These are phyloP conservation scores for Ophiosphaerella narmari DNA, from an alignment of 2,329 filamentous ascomycete species.

Conservation along the genomic window DNA sequence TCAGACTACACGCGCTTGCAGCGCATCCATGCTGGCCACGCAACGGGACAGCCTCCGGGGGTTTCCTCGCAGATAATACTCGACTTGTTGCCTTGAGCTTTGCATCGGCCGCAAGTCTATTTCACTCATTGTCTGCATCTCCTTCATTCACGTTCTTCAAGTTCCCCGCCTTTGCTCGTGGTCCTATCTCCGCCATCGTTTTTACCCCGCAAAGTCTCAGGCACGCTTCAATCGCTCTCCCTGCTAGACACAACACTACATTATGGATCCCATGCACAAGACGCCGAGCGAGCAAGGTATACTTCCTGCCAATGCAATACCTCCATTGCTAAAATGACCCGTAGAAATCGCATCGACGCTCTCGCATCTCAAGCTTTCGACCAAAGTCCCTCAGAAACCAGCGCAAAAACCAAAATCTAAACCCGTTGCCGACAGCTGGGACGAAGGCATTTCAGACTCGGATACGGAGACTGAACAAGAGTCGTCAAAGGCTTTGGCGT, in stretches of 20 bases:
- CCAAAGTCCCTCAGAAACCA: constrained; percentile 37
- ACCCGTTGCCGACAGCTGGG: constrained; percentile 72
- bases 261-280: constrained; percentile 19
- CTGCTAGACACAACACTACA: background rate
- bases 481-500: constrained; percentile 23
- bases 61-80: background rate
- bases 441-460: constrained; percentile 65
- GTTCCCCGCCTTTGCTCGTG: constrained; percentile 2
- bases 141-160: background rate
- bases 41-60: background rate
- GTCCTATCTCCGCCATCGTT: background rate
- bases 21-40: background rate
- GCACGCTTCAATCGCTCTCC: background rate
- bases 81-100: too few species aligned
- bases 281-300: constrained; percentile 25
- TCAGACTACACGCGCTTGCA: constrained; percentile 1
- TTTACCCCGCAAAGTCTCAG: constrained; percentile 11
- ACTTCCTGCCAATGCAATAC: background rate
- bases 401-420: constrained; percentile 41
- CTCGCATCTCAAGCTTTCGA: constrained; percentile 42
- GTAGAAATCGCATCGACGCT: constrained; percentile 46
- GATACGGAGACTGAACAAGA: constrained; percentile 39
- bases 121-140: background rate
- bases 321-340: background rate
- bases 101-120: background rate